Evolutionary conservation across 306 rosid species (phyloP), one percentile per base, ranked within the genome.

Genomic region (Sicyos baderoa): DNA sequence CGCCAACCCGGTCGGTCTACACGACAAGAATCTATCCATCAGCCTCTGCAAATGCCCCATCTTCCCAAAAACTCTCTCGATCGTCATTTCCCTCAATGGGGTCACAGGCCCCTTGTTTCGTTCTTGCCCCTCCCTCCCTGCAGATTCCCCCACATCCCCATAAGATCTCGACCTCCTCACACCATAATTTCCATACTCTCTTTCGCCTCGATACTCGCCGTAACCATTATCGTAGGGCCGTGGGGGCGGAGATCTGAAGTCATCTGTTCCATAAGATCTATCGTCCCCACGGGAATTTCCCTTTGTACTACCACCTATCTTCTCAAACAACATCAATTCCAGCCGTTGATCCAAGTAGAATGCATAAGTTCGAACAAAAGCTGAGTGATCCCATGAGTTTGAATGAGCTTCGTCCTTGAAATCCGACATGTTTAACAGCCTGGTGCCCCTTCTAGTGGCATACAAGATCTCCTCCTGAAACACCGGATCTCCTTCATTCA

Each of bases 371-470:
- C 97, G 78, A 0, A 93, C 94, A 9, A 88, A 93, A 55, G 97
- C 91, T 0, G 99, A 90, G 78, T 88, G 94, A 73, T 93, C 99
- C 99, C 99, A 93, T 1, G 99, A 90, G 83, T 84, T 88, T 3
- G 99, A 88, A 81, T 93, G 99, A 65, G 97, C 99, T 78, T 93
- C 98, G 45, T 93, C 98, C 64, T 88, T 88, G 78, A 89, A 93
- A 63, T 93, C 97, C 0, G 96, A 82, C 81, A 93, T 79, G 66
- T 93, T 93, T 45, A 93, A 82, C 9, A 93, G 96, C 87, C 96
- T 80, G 0, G 99, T 79, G 6, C 99, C 99, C 27, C 95, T 83
- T 9, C 99, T 78, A 1, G 99, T 93, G 9, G 97, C 91, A 73
- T 86, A 88, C 78, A 93, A 66, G 75, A 93, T 84, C 87, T 90